phyloP scores from a whole-genome alignment of 2,329 filamentous ascomycete genomes.

The Endocalyx cinctus region DNA sequence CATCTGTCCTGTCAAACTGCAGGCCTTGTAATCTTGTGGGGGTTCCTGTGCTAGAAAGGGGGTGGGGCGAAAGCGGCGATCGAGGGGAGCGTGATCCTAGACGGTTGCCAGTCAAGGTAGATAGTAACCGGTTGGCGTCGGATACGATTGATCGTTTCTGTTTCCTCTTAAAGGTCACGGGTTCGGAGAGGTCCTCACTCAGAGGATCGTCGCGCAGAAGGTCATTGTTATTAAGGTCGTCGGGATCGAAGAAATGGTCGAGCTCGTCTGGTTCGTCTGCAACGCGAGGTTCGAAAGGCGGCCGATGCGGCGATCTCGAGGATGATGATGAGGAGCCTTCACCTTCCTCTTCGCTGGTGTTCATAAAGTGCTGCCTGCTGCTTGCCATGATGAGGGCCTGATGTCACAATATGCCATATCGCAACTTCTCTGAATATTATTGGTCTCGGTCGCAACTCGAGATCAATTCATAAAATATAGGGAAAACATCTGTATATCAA shows the following conservation, averaged over 20 bases:
- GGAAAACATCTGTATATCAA: too few species aligned
- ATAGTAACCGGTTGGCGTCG: conserved; percentile 43
- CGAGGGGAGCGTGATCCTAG: conserved; percentile 15
- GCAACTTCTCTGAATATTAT: conserved; percentile 2
- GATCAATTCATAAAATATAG: background rate
- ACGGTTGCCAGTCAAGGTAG: conserved; percentile 39
- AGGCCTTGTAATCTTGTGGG: conserved; percentile 20
- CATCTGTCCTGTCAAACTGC: conserved; percentile 11
- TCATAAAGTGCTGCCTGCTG: conserved; percentile 25
- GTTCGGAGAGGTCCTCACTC: conserved; percentile 42
- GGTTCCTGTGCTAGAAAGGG: conserved; percentile 17
- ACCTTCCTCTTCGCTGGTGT: conserved; percentile 19
- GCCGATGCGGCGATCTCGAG: conserved; percentile 11
- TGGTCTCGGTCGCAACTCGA: background rate
- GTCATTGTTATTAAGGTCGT: conserved; percentile 24
- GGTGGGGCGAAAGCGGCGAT: conserved; percentile 10
- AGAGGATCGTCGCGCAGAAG: conserved; percentile 55
- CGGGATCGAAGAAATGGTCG: conserved; percentile 18
- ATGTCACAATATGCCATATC: conserved; percentile 23
- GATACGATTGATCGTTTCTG: conserved; percentile 48
- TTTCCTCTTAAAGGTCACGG: conserved; percentile 69
- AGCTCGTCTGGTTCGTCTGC: conserved; percentile 22
- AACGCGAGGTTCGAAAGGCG: conserved; percentile 11
- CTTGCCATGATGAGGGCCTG: conserved; percentile 23
- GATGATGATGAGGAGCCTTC: conserved; percentile 24